Conservation (phyloP, 78 protist species). For the Monosiga brevicollis region DNA sequence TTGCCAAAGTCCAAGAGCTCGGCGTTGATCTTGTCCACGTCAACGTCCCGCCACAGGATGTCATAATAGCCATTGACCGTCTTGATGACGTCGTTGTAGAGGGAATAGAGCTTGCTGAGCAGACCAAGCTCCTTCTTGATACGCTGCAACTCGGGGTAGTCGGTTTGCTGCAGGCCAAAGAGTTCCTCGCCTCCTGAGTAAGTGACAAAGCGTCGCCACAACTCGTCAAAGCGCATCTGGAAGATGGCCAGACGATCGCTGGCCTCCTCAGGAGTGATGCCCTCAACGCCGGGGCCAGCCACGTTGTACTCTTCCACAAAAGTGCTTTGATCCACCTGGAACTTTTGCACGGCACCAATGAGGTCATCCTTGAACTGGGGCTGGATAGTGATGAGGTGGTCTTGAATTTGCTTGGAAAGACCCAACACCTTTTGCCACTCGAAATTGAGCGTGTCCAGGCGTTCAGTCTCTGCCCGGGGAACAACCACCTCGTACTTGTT, state of each 20-base stretch:
- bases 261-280: slow-evolving; percentile 59
- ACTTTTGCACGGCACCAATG: slow-evolving; percentile 13
- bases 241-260: slow-evolving; percentile 57
- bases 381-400: slow-evolving; percentile 22
- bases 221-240: slow-evolving; percentile 61
- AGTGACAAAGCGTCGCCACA: slow-evolving; percentile 44
- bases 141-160: slow-evolving; percentile 56
- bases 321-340: slow-evolving; percentile 23
- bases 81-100: slow-evolving; percentile 47
- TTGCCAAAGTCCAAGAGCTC: slow-evolving; percentile 40
- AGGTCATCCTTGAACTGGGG: slow-evolving; percentile 31
- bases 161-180: slow-evolving; percentile 65
- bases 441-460: slow-evolving; percentile 36
- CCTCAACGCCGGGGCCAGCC: slow-evolving; percentile 67
- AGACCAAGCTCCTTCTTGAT: slow-evolving; percentile 51
- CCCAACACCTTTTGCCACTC: slow-evolving; percentile 38
- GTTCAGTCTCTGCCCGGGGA: slow-evolving; percentile 55
- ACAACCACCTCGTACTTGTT: slow-evolving; percentile 18
- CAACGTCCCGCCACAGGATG: slow-evolving; percentile 56
- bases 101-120: slow-evolving; percentile 58
- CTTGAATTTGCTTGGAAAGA: slow-evolving; percentile 2
- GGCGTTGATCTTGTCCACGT: slow-evolving; percentile 29
- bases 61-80: slow-evolving; percentile 51
- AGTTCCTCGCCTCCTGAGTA: slow-evolving; percentile 75
- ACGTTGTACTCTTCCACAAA: slow-evolving; percentile 43